A percentile compares a stretch with the other conserved stretches of the same genome.
Conservation (phyloP, 805 yeast species). For the Candida cerambycidarum region DNA sequence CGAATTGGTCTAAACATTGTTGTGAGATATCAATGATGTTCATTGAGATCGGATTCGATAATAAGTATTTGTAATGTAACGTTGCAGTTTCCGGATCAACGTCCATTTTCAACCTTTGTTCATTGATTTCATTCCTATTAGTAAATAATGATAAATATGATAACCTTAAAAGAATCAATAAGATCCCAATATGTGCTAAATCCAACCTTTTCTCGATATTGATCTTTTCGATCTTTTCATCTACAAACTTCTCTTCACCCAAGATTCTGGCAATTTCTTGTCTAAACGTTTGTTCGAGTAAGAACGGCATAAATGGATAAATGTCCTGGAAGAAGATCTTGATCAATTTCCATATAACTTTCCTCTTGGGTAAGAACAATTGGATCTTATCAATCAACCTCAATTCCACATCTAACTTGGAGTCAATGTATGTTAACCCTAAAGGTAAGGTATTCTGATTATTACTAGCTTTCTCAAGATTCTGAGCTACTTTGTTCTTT, state of each 20-base stretch:
- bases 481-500: slow-evolving; percentile 17
- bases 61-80: slow-evolving; percentile 36
- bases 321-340: slow-evolving; percentile 42
- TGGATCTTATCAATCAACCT: slow-evolving; percentile 34
- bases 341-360: slow-evolving; percentile 41
- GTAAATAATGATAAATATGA: slow-evolving; percentile 41
- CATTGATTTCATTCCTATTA: slow-evolving; percentile 27
- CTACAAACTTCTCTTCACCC: slow-evolving; percentile 29
- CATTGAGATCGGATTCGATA: slow-evolving; percentile 46
- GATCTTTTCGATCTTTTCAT: slow-evolving; percentile 23
- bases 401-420: slow-evolving; percentile 28
- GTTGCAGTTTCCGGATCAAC: slow-evolving; percentile 22
- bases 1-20: slow-evolving; percentile 55
- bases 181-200: slow-evolving; percentile 37
- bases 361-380: slow-evolving; percentile 37
- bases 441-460: slow-evolving; percentile 23
- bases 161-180: slow-evolving; percentile 43
- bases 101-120: slow-evolving; percentile 22
- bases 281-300: slow-evolving; percentile 40
- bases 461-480: slow-evolving; percentile 14
- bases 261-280: slow-evolving; percentile 30
- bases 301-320: slow-evolving; percentile 49
- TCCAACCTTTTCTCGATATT: slow-evolving; percentile 40
- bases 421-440: slow-evolving; percentile 36
- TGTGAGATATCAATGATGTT: slow-evolving; percentile 51